A percentile compares a stretch with the other conserved stretches of the same genome.
phyloP scores from a whole-genome alignment of 768 basidiomycete genomes.

The Lepiota venenata region DNA sequence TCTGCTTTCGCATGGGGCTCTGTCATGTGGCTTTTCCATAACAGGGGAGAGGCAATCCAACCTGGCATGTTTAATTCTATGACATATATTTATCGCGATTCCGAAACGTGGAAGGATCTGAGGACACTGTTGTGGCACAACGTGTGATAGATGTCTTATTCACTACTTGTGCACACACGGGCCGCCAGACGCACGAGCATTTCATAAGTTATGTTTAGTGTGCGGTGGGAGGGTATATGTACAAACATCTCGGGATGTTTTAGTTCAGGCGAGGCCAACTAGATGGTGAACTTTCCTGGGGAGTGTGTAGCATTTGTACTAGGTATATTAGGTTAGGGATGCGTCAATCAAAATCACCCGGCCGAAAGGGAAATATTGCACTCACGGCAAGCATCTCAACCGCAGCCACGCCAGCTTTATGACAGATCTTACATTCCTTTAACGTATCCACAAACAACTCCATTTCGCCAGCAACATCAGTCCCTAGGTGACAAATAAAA shows the following conservation, averaged over 20 bases:
- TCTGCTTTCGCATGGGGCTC: constrained; percentile 91
- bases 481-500: constrained; percentile 35
- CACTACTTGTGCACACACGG: background rate
- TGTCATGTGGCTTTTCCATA: constrained; percentile 94
- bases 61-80: constrained; percentile 97
- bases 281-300: constrained; percentile 50
- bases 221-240: constrained; percentile 9
- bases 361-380: background rate
- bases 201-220: constrained; percentile 9
- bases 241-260: constrained; percentile 6
- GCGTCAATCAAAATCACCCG: constrained; percentile 12
- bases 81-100: constrained; percentile 94
- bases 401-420: constrained; percentile 60
- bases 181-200: constrained; percentile 13
- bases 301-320: constrained; percentile 65
- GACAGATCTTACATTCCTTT: constrained; percentile 46
- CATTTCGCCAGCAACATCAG: constrained; percentile 71
- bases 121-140: constrained; percentile 92
- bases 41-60: constrained; percentile 87
- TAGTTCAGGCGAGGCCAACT: constrained; percentile 23
- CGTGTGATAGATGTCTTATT: constrained; percentile 38
- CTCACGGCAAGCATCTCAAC: constrained; percentile 67
- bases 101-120: constrained; percentile 79
- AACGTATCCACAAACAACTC: constrained; percentile 42
- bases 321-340: constrained; percentile 5